Conservation (phyloP, 1,139 yeast genomes). For the Scheffersomyces lignicola region DNA sequence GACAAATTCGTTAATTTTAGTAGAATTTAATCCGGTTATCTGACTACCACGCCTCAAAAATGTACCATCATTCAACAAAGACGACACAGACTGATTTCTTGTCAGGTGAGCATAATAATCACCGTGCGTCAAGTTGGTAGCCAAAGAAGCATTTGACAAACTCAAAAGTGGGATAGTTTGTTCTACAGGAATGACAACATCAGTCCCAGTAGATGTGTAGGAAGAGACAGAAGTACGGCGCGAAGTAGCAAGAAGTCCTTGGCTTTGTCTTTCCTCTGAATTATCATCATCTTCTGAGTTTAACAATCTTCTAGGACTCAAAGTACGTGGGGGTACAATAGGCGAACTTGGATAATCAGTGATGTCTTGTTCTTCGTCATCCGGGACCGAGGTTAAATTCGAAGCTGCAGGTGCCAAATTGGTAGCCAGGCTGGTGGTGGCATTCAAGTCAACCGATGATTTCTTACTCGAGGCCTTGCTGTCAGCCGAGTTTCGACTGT, state of each 20-base stretch:
- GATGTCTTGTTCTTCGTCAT: slow-evolving; percentile 17
- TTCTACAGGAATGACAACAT: slow-evolving; percentile 28
- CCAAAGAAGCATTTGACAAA: slow-evolving; percentile 30
- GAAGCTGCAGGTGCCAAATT: background rate
- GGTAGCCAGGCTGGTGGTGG: background rate
- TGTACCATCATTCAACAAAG: slow-evolving; percentile 17
- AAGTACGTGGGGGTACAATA: slow-evolving; percentile 8
- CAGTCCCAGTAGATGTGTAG: slow-evolving; percentile 21
- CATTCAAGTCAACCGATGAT: background rate
- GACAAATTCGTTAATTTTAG: slow-evolving; percentile 26
- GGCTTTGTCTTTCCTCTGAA: background rate
- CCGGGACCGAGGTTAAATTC: background rate
- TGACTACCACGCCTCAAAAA: slow-evolving; percentile 4
- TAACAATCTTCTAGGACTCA: slow-evolving; percentile 11
- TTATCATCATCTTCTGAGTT: slow-evolving; percentile 2
- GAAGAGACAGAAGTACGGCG: slow-evolving; percentile 20
- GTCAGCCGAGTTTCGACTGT: background rate
- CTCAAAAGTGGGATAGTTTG: slow-evolving; percentile 41
- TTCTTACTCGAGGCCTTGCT: background rate
- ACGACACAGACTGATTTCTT: slow-evolving; percentile 24
- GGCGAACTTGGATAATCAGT: slow-evolving; percentile 16
- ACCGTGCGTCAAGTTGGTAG: slow-evolving; percentile 5
- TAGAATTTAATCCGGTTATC: slow-evolving; percentile 11
- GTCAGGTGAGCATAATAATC: background rate
- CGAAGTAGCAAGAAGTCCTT: slow-evolving; percentile 3